phyloP scores from a whole-genome alignment of 495 filamentous ascomycete genomes.

The Podospora anserina region DNA sequence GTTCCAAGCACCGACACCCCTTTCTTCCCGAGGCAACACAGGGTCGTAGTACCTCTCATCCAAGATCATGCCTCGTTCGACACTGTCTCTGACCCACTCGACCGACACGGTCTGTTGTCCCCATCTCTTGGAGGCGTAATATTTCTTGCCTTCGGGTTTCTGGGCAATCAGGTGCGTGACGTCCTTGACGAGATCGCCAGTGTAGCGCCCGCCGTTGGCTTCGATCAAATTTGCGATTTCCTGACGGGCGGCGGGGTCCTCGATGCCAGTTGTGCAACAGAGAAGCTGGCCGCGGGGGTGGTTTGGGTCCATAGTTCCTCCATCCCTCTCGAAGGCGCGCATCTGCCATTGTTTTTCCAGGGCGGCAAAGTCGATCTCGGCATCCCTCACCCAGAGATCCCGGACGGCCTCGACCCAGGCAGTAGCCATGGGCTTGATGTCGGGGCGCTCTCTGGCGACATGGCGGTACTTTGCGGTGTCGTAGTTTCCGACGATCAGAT shows the following conservation, averaged over 20 bases:
- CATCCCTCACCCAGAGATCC: conserved; percentile 74
- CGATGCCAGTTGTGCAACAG: conserved; percentile 88
- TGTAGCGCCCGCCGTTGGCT: conserved; percentile 73
- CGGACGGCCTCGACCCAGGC: conserved; percentile 84
- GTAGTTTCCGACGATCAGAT: conserved; percentile 84
- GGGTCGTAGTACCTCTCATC: conserved; percentile 83
- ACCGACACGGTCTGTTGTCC: conserved; percentile 69
- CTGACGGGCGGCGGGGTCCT: conserved; percentile 68
- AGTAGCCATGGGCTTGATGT: conserved; percentile 74
- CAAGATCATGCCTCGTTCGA: conserved; percentile 89
- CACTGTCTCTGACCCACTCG: conserved; percentile 83
- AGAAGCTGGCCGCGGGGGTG: conserved; percentile 50
- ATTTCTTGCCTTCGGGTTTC: conserved; percentile 79
- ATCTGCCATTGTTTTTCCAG: conserved; percentile 50
- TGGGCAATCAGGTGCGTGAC: conserved; percentile 85
- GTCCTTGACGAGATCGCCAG: conserved; percentile 77
- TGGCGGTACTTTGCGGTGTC: conserved; percentile 92
- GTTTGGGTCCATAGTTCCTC: conserved; percentile 29
- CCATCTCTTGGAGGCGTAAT: conserved; percentile 78
- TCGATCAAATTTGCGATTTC: conserved; percentile 59
- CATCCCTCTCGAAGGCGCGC: conserved; percentile 41
- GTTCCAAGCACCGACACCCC: conserved; percentile 79
- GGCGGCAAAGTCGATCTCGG: conserved; percentile 68
- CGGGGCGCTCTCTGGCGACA: conserved; percentile 82
- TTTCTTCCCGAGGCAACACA: conserved; percentile 58